These are phyloP conservation scores for Quercus mongolica DNA, from an alignment of 306 rosid genomes.

Conservation along the genomic window DNA sequence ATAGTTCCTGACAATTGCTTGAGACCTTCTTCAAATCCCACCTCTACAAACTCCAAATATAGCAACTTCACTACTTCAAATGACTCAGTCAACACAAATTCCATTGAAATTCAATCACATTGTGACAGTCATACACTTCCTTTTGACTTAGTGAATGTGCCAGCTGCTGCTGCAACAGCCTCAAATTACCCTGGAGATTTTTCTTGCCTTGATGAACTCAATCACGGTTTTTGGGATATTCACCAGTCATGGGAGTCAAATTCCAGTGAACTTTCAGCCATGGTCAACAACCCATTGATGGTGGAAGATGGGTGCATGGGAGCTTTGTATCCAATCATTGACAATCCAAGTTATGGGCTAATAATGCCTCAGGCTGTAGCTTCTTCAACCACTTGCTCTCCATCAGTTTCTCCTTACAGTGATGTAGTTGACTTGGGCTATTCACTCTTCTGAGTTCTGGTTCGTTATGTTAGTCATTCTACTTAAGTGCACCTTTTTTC, in stretches of 20 bases:
- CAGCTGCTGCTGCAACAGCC: slow-evolving; percentile 6
- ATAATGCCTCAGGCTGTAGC: slow-evolving; percentile 24
- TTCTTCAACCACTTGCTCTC: slow-evolving; percentile 50
- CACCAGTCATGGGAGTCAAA: slow-evolving; percentile 49
- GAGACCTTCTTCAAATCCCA: slow-evolving; percentile 48
- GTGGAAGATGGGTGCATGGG: slow-evolving; percentile 59
- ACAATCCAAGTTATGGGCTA: slow-evolving; percentile 39
- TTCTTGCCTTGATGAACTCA: slow-evolving; percentile 45
- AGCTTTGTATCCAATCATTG: slow-evolving; percentile 40
- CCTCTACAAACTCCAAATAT: slow-evolving; percentile 21
- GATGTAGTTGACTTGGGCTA: slow-evolving; percentile 61
- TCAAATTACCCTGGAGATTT: slow-evolving; percentile 30
- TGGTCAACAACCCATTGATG: slow-evolving; percentile 34
- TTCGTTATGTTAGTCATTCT: slow-evolving; percentile 21
- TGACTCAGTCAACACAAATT: slow-evolving; percentile 24
- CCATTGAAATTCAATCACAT: slow-evolving; percentile 27
- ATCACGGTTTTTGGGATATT: slow-evolving; percentile 51
- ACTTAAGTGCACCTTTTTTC: slow-evolving; percentile 32
- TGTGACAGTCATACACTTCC: slow-evolving; percentile 29
- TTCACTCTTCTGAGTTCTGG: slow-evolving; percentile 40
- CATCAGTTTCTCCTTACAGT: slow-evolving; percentile 57
- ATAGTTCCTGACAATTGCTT: slow-evolving; percentile 91
- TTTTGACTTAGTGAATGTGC: slow-evolving; percentile 21
- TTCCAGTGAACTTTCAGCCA: slow-evolving; percentile 63
- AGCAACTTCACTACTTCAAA: slow-evolving; percentile 29